Evolutionary conservation across 352 stramenopile species (phyloP).

Genomic region (Pythium sukuiense): DNA sequence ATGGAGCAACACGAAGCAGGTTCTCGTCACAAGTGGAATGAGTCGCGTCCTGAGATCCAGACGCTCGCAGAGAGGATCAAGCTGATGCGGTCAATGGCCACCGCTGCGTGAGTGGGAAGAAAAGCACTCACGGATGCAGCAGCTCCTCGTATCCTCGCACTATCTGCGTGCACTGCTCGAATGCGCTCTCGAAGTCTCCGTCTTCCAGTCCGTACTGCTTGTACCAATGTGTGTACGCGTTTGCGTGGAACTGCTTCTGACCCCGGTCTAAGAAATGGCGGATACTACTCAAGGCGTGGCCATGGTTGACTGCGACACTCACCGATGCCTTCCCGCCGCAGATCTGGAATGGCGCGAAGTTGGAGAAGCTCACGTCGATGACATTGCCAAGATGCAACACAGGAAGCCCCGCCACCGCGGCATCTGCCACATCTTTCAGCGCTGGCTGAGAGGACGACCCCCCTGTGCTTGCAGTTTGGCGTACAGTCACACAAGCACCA

Average conservation of each 20-base stretch:
- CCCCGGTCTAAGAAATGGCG: slow-evolving; percentile 44
- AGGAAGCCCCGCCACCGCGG: slow-evolving; percentile 11
- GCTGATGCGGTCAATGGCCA: background rate
- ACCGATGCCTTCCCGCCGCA: slow-evolving; percentile 27
- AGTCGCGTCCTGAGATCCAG: slow-evolving; percentile 28
- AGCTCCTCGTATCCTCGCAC: slow-evolving; percentile 45
- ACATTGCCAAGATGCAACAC: slow-evolving; percentile 11
- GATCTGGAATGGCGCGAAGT: slow-evolving; percentile 22
- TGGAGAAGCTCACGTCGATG: slow-evolving; percentile 13
- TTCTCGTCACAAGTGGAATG: slow-evolving; percentile 18
- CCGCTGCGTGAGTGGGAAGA: background rate
- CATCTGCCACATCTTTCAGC: background rate
- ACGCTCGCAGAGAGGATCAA: slow-evolving; percentile 30
- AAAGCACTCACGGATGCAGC: slow-evolving; percentile 18
- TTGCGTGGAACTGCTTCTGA: slow-evolving; percentile 42
- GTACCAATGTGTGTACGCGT: slow-evolving; percentile 65
- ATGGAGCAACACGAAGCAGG: slow-evolving; percentile 28
- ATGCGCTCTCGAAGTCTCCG: slow-evolving; percentile 43
- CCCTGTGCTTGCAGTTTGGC: background rate
- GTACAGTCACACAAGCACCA: slow-evolving; percentile 8
- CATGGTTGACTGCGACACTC: slow-evolving; percentile 55
- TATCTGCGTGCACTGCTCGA: slow-evolving; percentile 40
- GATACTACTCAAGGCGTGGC: slow-evolving; percentile 40
- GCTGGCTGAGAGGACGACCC: background rate
- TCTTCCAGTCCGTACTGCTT: slow-evolving; percentile 60